Conservation (phyloP, 116 monocot genomes). For the Thalassia testudinum region DNA sequence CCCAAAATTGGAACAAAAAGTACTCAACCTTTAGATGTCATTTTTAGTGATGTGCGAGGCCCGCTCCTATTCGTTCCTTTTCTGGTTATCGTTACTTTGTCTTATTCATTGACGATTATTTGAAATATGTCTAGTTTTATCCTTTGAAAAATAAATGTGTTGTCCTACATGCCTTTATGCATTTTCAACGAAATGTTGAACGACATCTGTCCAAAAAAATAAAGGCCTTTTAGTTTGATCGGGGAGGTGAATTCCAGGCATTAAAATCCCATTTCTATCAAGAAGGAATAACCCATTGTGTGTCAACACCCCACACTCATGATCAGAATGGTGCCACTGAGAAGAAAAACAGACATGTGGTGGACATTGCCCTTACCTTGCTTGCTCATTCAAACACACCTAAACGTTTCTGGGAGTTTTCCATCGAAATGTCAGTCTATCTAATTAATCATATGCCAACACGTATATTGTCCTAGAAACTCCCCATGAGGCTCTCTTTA, state of each 20-base stretch:
- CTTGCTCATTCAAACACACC: neutral
- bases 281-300: slow-evolving; percentile 2
- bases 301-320: slow-evolving; percentile 2
- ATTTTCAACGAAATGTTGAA: too few species aligned
- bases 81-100: slow-evolving; percentile 1
- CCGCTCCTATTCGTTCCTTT: slow-evolving; percentile 1
- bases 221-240: slow-evolving; percentile 4
- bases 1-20: neutral
- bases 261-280: neutral
- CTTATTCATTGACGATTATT: slow-evolving; percentile 3
- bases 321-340: slow-evolving; percentile 4
- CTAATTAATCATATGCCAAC: slow-evolving; percentile 7
- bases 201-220: slow-evolving; percentile 6
- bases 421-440: neutral
- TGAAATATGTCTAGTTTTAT: slow-evolving; percentile 1
- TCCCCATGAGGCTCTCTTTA: neutral
- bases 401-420: neutral
- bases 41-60: slow-evolving; percentile 4
- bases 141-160: slow-evolving; percentile 4
- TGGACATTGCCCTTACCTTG: slow-evolving; percentile 4
- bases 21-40: neutral
- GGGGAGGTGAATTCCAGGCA: slow-evolving; percentile 7
- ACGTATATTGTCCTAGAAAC: neutral
- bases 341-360: slow-evolving; percentile 1
- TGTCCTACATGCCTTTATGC: slow-evolving; percentile 1